These are phyloP conservation scores for Eimeria tenella DNA, from an alignment of 169 alveolate species.

Conservation along the genomic window DNA sequence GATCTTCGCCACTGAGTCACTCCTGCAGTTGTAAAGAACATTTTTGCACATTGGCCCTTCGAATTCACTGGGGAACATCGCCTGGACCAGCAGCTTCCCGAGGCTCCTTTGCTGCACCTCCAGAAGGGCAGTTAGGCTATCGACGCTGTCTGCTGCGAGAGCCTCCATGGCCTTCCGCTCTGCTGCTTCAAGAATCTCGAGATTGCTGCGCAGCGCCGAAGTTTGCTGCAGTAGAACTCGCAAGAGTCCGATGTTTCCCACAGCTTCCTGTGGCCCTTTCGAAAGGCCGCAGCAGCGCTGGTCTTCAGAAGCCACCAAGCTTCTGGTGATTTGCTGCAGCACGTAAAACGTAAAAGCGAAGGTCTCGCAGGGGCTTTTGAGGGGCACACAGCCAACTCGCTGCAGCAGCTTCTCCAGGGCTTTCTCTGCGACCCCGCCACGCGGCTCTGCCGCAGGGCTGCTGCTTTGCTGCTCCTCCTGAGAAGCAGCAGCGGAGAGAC, in stretches of 20 bases:
- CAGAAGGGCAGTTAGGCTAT: neutral
- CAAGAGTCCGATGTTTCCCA: neutral
- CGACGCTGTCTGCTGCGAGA: neutral
- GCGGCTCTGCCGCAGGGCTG: neutral
- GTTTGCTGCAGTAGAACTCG: constrained; percentile 36
- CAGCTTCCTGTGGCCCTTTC: neutral
- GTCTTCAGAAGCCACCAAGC: neutral
- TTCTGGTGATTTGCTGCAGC: constrained; percentile 29
- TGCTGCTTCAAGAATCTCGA: constrained; percentile 25
- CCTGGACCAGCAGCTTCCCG: constrained; percentile 21
- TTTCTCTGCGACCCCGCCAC: neutral
- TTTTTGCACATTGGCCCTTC: neutral
- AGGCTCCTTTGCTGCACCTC: constrained; percentile 39
- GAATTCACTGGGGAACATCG: constrained; percentile 1
- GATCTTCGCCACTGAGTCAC: neutral
- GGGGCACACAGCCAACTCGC: constrained; percentile 47
- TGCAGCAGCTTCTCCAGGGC: constrained; percentile 41
- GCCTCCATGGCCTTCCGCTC: constrained; percentile 3
- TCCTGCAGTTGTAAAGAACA: neutral
- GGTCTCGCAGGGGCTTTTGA: constrained; percentile 53
- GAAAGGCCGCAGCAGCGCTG: neutral
- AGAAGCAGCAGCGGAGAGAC: neutral
- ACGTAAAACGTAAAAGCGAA: constrained; percentile 48
- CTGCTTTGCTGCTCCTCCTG: constrained; percentile 18
- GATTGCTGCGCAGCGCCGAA: constrained; percentile 19